phyloP scores from a whole-genome alignment of 257 asterid species.

The Solanum lignicaule region DNA sequence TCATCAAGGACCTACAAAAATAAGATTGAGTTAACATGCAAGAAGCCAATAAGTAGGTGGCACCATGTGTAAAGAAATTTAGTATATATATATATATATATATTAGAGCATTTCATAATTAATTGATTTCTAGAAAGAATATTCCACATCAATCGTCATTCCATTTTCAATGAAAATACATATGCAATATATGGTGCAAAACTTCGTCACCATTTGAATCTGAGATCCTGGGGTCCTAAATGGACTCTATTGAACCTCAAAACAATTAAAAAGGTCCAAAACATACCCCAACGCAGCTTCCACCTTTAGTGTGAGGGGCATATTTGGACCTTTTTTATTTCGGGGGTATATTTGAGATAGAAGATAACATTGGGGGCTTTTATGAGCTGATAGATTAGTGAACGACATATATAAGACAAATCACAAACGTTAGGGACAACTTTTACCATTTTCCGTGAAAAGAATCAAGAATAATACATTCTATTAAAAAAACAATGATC shows the following conservation, averaged over 20 bases:
- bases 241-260: not conserved
- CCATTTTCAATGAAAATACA: not conserved
- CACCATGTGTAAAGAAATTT: not conserved
- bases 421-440: not conserved
- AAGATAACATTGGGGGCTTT: not conserved
- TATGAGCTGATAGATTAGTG: not conserved
- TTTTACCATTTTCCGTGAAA: not conserved
- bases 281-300: not conserved
- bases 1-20: slow-evolving; percentile 79
- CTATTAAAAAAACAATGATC: not conserved
- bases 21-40: not conserved
- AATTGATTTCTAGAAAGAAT: not conserved
- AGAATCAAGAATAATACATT: not conserved
- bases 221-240: not conserved
- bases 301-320: not conserved
- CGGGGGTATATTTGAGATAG: not conserved
- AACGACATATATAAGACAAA: not conserved
- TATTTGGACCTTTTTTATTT: not conserved
- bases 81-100: too few relatives aligned
- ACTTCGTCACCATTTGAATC: not conserved
- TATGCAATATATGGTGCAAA: not conserved
- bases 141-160: not conserved
- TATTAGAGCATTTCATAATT: too few relatives aligned
- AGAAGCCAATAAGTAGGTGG: not conserved
- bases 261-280: not conserved